Evolutionary conservation across 306 rosid genomes (phyloP).

Genomic region (Chamaecrista fasciculata): DNA sequence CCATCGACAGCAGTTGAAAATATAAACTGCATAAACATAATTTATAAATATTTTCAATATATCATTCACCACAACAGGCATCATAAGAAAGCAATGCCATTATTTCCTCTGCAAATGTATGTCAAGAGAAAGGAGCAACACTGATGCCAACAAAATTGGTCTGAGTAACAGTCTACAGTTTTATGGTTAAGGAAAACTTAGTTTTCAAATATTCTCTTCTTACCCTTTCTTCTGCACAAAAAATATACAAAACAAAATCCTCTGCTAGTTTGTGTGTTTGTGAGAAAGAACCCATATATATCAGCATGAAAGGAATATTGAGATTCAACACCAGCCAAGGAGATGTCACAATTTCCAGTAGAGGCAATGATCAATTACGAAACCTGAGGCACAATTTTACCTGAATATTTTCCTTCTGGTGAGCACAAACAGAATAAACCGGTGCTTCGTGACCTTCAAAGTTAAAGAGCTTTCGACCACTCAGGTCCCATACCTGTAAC

Average conservation of each 20-base stretch:
- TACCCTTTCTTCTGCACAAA: background rate
- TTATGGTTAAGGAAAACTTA: background rate
- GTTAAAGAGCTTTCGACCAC: slow-evolving; percentile 49
- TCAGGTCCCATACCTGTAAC: slow-evolving; percentile 77
- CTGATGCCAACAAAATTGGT: background rate
- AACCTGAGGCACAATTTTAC: slow-evolving; percentile 26
- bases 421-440: slow-evolving; percentile 73
- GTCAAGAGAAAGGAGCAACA: background rate
- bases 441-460: slow-evolving; percentile 83
- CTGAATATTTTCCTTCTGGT: slow-evolving; percentile 63
- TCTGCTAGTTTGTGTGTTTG: background rate
- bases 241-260: background rate
- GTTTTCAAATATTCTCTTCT: background rate
- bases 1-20: slow-evolving; percentile 76
- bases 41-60: slow-evolving; percentile 10
- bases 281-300: background rate
- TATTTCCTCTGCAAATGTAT: background rate
- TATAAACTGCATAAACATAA: slow-evolving; percentile 50
- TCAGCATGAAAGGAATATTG: slow-evolving; percentile 4
- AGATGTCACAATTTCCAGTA: slow-evolving; percentile 1
- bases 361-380: background rate
- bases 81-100: background rate
- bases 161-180: background rate
- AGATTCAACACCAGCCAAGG: background rate
- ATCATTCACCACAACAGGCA: background rate